Evolutionary conservation across 768 basidiomycete genomes (phyloP), one percentile per base, ranked within the genome.

Genomic region (Kwoniella pini): DNA sequence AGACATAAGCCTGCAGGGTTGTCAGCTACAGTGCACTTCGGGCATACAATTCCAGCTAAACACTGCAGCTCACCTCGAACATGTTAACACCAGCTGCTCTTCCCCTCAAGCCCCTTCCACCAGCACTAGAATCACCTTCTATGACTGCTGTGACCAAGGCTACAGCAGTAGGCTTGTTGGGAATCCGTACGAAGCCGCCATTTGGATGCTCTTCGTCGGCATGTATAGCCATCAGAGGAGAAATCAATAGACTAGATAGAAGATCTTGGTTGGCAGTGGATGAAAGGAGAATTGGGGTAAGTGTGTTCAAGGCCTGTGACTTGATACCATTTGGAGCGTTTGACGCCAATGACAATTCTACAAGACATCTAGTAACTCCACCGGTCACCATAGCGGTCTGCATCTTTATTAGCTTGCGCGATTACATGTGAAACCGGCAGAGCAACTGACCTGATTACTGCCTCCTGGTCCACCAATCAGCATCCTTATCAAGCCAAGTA

Each of bases 261-360:
- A 56, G 88, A 86, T 61, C 89, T 74, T 65, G 85, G 81, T 71
- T 94, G 77, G 65, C 86, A 80, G 50, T 86, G 81, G 67, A 97
- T 79, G 48, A 67, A 85, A 87, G 70, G 84, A 88, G 68, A 80
- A 85, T 69, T 77, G 82, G 70, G 66, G 87, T 84, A n/a, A 89
- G 81, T 15, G 86, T 80, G 55, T 82, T 83, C 26, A 89, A 79
- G 10, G 85, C 82, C 83, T 92, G 90, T 3, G 88, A 87, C 80
- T 99, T 98, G 46, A 98, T 80, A 5, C 82, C 66, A 2, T 90
- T 87, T 0, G 96, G 95, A 2, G 90, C 89, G 77, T 98, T 98
- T n/a, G 91, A 94, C 9, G 94, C 88, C 28, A 98, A 82, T 0
- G 88, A 89, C 4, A 94, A 81, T 76, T 99, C 95, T 15, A 92